Evolutionary conservation across 1,284 basidiomycete genomes (phyloP), one percentile per base, ranked within the genome.

Genomic region (Heterobasidion annosum): DNA sequence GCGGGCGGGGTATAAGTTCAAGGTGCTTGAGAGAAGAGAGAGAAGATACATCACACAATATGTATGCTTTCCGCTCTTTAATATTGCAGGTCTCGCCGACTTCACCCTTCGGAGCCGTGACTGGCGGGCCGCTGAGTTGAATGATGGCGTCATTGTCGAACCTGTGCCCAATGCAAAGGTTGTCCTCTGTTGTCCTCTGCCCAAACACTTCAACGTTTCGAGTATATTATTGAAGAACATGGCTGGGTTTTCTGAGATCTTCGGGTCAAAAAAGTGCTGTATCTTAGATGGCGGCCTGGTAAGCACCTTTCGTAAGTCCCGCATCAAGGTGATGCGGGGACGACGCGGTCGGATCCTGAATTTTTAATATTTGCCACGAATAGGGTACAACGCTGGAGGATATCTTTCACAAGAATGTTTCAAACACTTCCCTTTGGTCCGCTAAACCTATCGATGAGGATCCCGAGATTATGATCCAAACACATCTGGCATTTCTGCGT

Each of bases 331-430:
- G 25, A 25, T 25, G 25, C 25, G 25, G 25, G 25, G 4, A 5
- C 25, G 25, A 25, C 25, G 25, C 25, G 3, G 25, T 25, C 25
- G 25, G 25, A 25, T 25, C 5, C 25, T 25, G 25, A 25, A 25
- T 25, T 25, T 25, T 25, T 25, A 3, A 25, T 25, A 4, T 5
- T 25, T 25, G 25, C 25, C 25, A 25, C 25, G 25, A 32, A 34
- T 51, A 88, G 86, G 83, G 88, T 40, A 84, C 84, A 4, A 83
- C 80, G 0, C 73, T 90, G 15, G 85, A 90, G 64, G 75, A 78
- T 42, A 63, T 76, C 8, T 76, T 82, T 57, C 65, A 74, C 48
- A 58, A 73, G 43, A 71, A 81, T 61, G 78, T 84, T 44, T 75
- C 79, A 0, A 74, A 52, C 19, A 52, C 76, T 0, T 73, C 81